phyloP scores from a whole-genome alignment of 73 alveolate genomes.

The Tetrahymena elliotti region DNA sequence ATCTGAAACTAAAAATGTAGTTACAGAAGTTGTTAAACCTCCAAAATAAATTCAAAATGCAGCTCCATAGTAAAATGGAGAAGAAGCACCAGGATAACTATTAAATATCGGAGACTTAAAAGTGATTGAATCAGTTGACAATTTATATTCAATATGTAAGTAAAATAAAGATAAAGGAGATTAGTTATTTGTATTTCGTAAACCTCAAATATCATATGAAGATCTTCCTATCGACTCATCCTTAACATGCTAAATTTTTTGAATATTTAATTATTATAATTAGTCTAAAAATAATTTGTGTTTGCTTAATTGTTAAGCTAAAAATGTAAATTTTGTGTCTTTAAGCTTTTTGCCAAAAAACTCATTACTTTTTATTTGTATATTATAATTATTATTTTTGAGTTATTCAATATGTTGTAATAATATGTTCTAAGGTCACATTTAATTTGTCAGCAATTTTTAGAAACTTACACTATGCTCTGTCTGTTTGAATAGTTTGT shows the following conservation, averaged over 20 bases:
- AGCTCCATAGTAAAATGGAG: background rate
- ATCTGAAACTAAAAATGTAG: background rate
- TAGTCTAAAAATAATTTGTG: background rate
- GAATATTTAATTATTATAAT: background rate
- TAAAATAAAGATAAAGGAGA: background rate
- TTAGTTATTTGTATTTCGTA: background rate
- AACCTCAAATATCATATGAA: background rate
- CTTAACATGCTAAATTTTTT: background rate
- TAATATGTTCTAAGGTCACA: too few species aligned
- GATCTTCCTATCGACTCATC: background rate
- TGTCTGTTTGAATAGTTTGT: too few species aligned
- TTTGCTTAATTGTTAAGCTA: background rate
- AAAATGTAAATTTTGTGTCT: background rate
- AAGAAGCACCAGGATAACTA: background rate
- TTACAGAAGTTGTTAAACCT: background rate
- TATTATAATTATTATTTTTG: too few species aligned
- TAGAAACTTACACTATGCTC: too few species aligned
- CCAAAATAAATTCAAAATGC: background rate
- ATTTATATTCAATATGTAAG: background rate
- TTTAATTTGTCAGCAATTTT: background rate
- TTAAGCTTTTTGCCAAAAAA: background rate
- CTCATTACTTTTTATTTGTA: too few species aligned
- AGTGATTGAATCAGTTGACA: background rate
- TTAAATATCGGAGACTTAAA: background rate
- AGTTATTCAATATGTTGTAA: too few species aligned